Base-by-base conservation (phyloP, 2,329 filamentous ascomycete species). In the Lachnellula hyalina region DNA sequence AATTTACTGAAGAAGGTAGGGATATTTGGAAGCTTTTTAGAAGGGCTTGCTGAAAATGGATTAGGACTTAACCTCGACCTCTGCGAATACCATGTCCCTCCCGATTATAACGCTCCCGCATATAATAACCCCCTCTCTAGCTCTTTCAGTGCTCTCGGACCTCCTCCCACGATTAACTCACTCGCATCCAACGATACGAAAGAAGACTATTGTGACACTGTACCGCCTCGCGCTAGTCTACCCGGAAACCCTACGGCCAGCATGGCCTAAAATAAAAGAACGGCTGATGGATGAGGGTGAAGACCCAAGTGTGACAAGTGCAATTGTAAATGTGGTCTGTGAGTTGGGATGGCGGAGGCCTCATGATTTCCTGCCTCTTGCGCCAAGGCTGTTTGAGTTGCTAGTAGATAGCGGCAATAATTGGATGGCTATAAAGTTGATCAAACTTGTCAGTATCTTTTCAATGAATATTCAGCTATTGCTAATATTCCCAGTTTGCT, bases 391-490 rank as follows among this genome's bases (percentile, higher is more conserved):
- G 25, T 99, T 97, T 66, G 92, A 96, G 68, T 79, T 99, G 17
- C 76, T 99, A 25, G 92, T 96, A 12, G 88, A 95, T 57, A 87
- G 91, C 53, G 88, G 88, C 38, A 97, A 99, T 72, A 99, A 99
- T 72, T 99, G 94, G 94, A 97, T 99, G 93, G 92, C 92, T 56
- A 99, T 99, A 70, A 99, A 99, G 71, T 83, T 99, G 59, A 97
- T 99, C 71, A 99, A 99, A 74, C 80, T 99, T 60, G 90, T 93
- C 71, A 63, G 82, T 74, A 38, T 32, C 14, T 21, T 9, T 25
- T 34, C 12, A 21, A n/a, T 51, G 41, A 19, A 8, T 38, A 23
- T 44, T 12, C 14, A 28, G 5, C n/a, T 9, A 9, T 19, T 41
- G 34, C 52, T 50, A 47, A 54, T 47, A 21, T 42, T 38, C 25